These are phyloP conservation scores for Cyclocybe aegerita DNA, from an alignment of 768 basidiomycete species.

Conservation along the genomic window DNA sequence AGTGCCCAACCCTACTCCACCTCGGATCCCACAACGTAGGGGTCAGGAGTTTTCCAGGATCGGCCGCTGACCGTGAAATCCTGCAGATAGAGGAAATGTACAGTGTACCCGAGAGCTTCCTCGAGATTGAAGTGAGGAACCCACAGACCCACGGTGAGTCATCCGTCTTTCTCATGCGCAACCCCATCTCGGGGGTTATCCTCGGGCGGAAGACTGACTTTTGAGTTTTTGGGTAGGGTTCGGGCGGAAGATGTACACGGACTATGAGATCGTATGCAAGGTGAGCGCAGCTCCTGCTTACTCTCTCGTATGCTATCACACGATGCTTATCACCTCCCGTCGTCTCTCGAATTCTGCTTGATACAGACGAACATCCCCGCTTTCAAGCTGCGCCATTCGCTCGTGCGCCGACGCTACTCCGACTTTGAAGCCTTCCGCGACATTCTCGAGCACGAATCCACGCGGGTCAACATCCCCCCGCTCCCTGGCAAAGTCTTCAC, in stretches of 20 bases:
- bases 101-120: conserved; percentile 92
- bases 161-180: neutral
- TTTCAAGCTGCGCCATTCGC: conserved; percentile 93
- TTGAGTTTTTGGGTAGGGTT: conserved; percentile 55
- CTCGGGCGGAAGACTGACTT: neutral
- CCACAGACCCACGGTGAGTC: conserved; percentile 91
- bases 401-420: conserved; percentile 85
- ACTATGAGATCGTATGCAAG: conserved; percentile 98
- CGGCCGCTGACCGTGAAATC: conserved; percentile 1
- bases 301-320: conserved; percentile 1
- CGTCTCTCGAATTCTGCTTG: neutral
- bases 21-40: conserved; percentile 14
- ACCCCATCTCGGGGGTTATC: conserved; percentile 28
- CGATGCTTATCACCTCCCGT: neutral
- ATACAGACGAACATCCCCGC: conserved; percentile 91
- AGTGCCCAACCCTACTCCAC: conserved; percentile 17
- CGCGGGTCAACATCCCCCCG: conserved; percentile 95
- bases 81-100: conserved; percentile 97
- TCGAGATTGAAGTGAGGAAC: conserved; percentile 96
- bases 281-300: conserved; percentile 37
- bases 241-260: conserved; percentile 88
- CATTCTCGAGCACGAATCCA: conserved; percentile 95
- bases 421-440: conserved; percentile 98
- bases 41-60: conserved; percentile 4
- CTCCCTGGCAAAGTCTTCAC: conserved; percentile 99